phyloP scores from a whole-genome alignment of 108 stramenopile genomes.

The Pelagomonas calceolata region DNA sequence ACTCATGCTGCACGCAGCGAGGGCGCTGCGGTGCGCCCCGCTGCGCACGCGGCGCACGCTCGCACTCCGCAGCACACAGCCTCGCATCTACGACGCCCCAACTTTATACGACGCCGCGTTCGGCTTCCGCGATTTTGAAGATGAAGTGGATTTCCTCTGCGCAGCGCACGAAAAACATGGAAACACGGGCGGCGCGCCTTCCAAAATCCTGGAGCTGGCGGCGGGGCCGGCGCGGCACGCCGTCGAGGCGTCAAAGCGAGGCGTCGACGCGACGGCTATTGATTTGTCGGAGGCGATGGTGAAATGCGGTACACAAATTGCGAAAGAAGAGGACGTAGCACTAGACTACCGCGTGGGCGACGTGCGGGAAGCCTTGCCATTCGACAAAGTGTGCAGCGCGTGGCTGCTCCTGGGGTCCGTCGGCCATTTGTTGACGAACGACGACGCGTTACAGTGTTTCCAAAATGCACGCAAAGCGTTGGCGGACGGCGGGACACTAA shows the following conservation, averaged over 20 bases:
- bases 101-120: background rate
- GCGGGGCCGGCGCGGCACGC: slow-evolving; percentile 72
- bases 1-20: too few relatives aligned
- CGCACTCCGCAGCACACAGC: too few relatives aligned
- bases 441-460: slow-evolving; percentile 56
- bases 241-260: slow-evolving; percentile 35
- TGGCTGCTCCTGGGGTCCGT: slow-evolving; percentile 66
- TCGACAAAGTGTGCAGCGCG: slow-evolving; percentile 35
- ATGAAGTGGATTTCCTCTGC: slow-evolving; percentile 62
- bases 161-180: slow-evolving; percentile 35
- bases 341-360: slow-evolving; percentile 44
- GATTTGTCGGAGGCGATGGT: slow-evolving; percentile 60
- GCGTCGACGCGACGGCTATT: slow-evolving; percentile 42
- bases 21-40: too few relatives aligned
- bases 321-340: slow-evolving; percentile 29
- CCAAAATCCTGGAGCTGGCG: slow-evolving; percentile 56
- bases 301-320: slow-evolving; percentile 44
- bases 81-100: background rate
- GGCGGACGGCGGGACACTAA: slow-evolving; percentile 41
- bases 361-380: slow-evolving; percentile 25
- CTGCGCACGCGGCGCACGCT: too few relatives aligned
- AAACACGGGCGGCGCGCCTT: slow-evolving; percentile 13
- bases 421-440: slow-evolving; percentile 62
- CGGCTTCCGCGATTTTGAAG: slow-evolving; percentile 33
- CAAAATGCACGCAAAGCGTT: slow-evolving; percentile 31